phyloP scores from a whole-genome alignment of 2,329 filamentous ascomycete species.

The Penicillium capsulatum region DNA sequence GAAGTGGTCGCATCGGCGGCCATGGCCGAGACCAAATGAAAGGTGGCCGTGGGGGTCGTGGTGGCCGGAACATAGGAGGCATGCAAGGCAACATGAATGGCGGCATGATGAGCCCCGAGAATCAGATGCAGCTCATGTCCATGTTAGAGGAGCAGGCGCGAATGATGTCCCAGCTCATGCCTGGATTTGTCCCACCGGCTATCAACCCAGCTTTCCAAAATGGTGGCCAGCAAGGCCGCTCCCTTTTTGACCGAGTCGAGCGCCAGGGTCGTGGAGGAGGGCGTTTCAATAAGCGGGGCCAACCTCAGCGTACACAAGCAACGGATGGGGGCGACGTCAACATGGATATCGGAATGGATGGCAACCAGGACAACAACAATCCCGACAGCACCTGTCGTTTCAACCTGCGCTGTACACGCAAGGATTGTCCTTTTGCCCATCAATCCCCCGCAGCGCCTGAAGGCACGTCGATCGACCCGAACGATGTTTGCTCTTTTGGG shows the following conservation, averaged over 20 bases:
- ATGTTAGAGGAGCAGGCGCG: conserved; percentile 82
- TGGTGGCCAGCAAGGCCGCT: conserved; percentile 49
- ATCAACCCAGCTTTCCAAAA: conserved; percentile 53
- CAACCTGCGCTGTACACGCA: conserved; percentile 83
- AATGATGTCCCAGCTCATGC: conserved; percentile 72
- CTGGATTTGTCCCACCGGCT: conserved; percentile 51
- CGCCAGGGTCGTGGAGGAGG: conserved; percentile 50
- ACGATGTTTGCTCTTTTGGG: conserved; percentile 76
- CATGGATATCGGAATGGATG: conserved; percentile 37
- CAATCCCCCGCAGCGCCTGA: conserved; percentile 86
- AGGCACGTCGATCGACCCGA: conserved; percentile 70
- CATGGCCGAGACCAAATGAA: conserved; percentile 67
- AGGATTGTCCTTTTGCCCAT: conserved; percentile 87
- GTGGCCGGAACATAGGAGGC: conserved; percentile 45
- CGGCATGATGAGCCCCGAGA: conserved; percentile 58
- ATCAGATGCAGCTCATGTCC: conserved; percentile 69
- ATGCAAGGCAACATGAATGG: conserved; percentile 39
- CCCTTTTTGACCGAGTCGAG: conserved; percentile 71
- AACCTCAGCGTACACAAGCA: conserved; percentile 25
- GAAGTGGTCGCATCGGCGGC: conserved; percentile 74
- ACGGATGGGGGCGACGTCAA: conserved; percentile 33
- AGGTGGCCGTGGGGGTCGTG: conserved; percentile 54
- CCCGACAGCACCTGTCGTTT: conserved; percentile 75
- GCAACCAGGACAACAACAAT: conserved; percentile 51
- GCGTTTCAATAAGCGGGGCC: conserved; percentile 49